Evolutionary conservation across 805 yeast species (phyloP).

Genomic region (Danielia oregonensis): DNA sequence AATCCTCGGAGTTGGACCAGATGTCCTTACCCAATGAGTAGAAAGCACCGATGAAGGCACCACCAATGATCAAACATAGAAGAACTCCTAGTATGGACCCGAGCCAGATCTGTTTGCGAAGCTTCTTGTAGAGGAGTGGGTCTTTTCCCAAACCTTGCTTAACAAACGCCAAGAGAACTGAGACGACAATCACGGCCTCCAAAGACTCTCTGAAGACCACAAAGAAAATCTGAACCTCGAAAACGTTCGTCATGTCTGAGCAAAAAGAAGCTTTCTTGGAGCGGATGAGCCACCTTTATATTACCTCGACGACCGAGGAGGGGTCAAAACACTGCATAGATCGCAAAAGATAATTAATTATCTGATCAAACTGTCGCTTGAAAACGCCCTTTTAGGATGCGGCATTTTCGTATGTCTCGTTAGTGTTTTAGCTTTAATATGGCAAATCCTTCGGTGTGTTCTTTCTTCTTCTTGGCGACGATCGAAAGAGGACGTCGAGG

Average conservation of each 20-base stretch:
- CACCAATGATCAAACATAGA: constrained; percentile 80
- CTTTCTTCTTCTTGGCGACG: too few relatives aligned
- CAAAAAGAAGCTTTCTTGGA: too few relatives aligned
- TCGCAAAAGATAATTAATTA: too few relatives aligned
- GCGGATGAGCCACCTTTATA: too few relatives aligned
- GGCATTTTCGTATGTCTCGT: too few relatives aligned
- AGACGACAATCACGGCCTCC: constrained; percentile 88
- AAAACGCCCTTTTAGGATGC: too few relatives aligned
- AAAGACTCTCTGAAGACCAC: constrained; percentile 90
- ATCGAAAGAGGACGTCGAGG: too few relatives aligned
- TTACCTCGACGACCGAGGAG: too few relatives aligned
- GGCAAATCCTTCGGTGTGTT: too few relatives aligned
- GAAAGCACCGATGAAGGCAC: constrained; percentile 92
- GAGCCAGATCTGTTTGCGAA: constrained; percentile 80
- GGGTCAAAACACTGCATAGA: too few relatives aligned
- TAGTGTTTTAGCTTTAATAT: too few relatives aligned
- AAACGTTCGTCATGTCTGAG: constrained; percentile 47
- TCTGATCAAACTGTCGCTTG: too few relatives aligned
- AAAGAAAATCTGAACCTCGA: constrained; percentile 75
- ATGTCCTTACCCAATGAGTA: constrained; percentile 77
- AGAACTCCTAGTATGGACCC: constrained; percentile 75
- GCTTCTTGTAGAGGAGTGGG: constrained; percentile 50
- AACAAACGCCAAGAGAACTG: constrained; percentile 86
- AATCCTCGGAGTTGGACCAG: constrained; percentile 83
- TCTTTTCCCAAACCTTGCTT: constrained; percentile 79